Evolutionary conservation across 73 alveolate species (phyloP).

Genomic region (Tetrahymena elliotti): DNA sequence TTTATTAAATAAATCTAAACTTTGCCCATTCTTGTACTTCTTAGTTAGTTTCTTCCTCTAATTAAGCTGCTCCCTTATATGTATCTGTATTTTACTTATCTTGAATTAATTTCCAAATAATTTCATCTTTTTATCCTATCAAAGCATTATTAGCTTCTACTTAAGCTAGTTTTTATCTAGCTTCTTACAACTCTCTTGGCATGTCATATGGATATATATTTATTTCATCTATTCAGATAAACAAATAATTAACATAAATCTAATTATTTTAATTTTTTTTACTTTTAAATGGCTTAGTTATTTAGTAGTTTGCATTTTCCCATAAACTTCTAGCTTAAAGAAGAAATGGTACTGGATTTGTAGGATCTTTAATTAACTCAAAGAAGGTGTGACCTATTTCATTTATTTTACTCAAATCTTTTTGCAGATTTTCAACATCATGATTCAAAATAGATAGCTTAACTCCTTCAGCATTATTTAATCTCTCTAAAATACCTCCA

Average conservation of each 20-base stretch:
- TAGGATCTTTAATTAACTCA: constrained; percentile 19
- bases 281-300: constrained; percentile 17
- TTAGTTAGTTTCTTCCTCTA: constrained; percentile 20
- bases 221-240: background rate
- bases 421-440: constrained; percentile 86
- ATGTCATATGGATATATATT: constrained; percentile 28
- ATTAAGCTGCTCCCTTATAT: background rate
- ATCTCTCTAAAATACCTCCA: constrained; percentile 93
- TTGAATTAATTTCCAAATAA: constrained; percentile 24
- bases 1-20: background rate
- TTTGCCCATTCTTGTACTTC: constrained; percentile 30
- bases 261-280: background rate
- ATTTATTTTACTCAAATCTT: constrained; percentile 87
- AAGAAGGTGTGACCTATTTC: constrained; percentile 53
- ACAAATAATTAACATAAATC: background rate
- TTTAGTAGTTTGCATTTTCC: constrained; percentile 8
- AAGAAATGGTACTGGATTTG: constrained; percentile 31
- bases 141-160: constrained; percentile 6
- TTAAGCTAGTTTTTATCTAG: constrained; percentile 1
- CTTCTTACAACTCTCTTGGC: constrained; percentile 27
- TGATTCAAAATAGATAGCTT: constrained; percentile 88
- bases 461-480: constrained; percentile 87
- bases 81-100: constrained; percentile 10
- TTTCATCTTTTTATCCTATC: constrained; percentile 10
- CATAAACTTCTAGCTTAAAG: constrained; percentile 3